Base-by-base conservation (phyloP, 1,139 yeast genomes). In the Yamadazyma taylorii region DNA sequence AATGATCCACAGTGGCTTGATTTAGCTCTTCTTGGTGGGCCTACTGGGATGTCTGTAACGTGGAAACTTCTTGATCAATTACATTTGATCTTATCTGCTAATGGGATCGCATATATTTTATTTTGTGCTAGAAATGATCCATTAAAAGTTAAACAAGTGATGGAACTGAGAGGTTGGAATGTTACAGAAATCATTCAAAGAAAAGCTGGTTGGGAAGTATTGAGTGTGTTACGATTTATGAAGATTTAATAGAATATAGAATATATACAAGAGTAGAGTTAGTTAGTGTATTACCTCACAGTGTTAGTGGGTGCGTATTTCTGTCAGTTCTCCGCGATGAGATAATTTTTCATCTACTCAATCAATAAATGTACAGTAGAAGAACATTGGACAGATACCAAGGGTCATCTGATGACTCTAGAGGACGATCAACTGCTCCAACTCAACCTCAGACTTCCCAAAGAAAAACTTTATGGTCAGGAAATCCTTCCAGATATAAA, bases 151-250 rank as follows among this genome's bases (percentile, higher is more conserved):
- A 73, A 73, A 0, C 47, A 55, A 10, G 33, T 36, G 5, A 81
- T 88, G 83, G 42, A 51, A 19, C 33, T 40, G 1, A 48, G 58
- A 26, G 81, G 82, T 0, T 87, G 95, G 94, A 39, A 39, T 0
- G 79, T 75, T 0, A 65, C 66, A 5, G 48, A 61, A 16, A 66
- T 85, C 2, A 70, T 79, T 7, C 68, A 72, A 36, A 69, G 96
- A 38, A 86, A 85, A 51, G 96, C 97, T 0, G 97, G 97, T 0
- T 88, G 97, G 96, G 98, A 92, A 59, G 92, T 85, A n/a, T 66
- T 92, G 26, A 77, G 87, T 42, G 83, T 92, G 11, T 72, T 81
- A 55, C 69, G 75, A 43, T 81, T 83, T 40, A 38, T 40, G 38
- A 52, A 48, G 8, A 19, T n/a, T n/a, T n/a, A 19, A 8, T 19